Base-by-base conservation (phyloP, 345 rosid genomes). In the Linum trigynum region DNA sequence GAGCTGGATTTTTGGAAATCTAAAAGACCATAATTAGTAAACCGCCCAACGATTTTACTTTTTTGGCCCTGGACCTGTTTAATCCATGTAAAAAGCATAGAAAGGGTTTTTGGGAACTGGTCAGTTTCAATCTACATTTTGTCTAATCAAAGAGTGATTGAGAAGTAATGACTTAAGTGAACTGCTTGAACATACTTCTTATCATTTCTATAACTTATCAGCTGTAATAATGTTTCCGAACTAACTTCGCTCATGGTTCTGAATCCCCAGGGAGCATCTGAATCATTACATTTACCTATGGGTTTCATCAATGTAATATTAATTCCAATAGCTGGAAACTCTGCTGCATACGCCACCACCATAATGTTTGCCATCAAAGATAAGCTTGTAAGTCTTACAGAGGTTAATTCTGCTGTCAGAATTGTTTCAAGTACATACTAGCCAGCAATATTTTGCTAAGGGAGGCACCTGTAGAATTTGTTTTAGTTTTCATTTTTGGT, bases 271-370 rank as follows among this genome's bases (percentile, higher is more conserved):
- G 65, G 65, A 39, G 65, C 65, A 3, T 39, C 65, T 1, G 65
- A 62, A 16, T 39, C 45, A 5, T 62, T 39, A 43, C 45, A 40
- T 32, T n/a, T 62, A 17, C 43, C 65, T 10, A 37, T 57, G 61
- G 61, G 38, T 57, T 57, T 57, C 38, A 37, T 57, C 38, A 57
- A 37, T 3, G 61, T 57, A 8, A 57, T 57, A 2, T 16, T 57
- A 37, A 32, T 57, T 23, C 61, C 61, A 17, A 57, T 57, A 32
- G 61, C 38, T 10, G 61, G 61, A 23, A 57, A 57, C 35, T 32
- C 61, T 17, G 61, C 61, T 57, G 61, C 61, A 17, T 57, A 57
- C 38, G 61, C 61, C 38, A 57, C 61, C 10, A 17, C 38, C 38
- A 23, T 57, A 35, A 57, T 57, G 61, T 57, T 32, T 8, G 61